Evolutionary conservation across 2,329 filamentous ascomycete genomes (phyloP).

Genomic region (Exophiala dermatitidis): DNA sequence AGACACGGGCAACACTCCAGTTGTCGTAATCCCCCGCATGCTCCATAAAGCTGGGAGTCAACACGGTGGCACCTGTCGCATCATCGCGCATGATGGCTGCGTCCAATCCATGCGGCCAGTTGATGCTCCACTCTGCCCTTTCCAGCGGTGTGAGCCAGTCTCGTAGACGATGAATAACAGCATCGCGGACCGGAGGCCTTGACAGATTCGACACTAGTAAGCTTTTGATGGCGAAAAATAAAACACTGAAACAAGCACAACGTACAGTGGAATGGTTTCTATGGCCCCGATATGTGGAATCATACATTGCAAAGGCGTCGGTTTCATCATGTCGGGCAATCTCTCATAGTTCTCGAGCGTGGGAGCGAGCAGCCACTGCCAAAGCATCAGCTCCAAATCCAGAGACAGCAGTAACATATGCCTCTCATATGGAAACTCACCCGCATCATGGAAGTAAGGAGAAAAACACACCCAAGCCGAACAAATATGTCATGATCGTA

Average conservation of each 20-base stretch:
- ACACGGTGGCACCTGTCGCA: constrained; percentile 4
- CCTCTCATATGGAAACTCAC: constrained; percentile 6
- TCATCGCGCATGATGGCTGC: constrained; percentile 14
- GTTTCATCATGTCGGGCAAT: constrained; percentile 23
- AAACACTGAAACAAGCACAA: neutral
- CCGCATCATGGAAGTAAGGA: constrained; percentile 21
- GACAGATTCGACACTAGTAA: too few relatives aligned
- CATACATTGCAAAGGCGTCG: constrained; percentile 20
- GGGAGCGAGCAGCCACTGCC: constrained; percentile 17
- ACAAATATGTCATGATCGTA: constrained; percentile 19
- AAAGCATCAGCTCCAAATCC: neutral
- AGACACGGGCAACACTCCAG: constrained; percentile 15
- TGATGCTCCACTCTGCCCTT: constrained; percentile 17
- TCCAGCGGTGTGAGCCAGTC: constrained; percentile 21
- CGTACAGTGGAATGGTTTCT: constrained; percentile 21
- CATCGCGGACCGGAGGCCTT: constrained; percentile 16
- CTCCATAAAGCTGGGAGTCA: constrained; percentile 15
- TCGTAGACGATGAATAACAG: constrained; percentile 14
- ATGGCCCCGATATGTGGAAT: constrained; percentile 22
- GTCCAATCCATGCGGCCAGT: constrained; percentile 15
- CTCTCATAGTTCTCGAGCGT: constrained; percentile 15
- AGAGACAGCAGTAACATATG: neutral
- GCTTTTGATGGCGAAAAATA: too few relatives aligned
- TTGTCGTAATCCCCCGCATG: constrained; percentile 18
- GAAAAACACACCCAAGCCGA: constrained; percentile 11